phyloP scores from a whole-genome alignment of 2,329 filamentous ascomycete species.

The Geosmithia flava region DNA sequence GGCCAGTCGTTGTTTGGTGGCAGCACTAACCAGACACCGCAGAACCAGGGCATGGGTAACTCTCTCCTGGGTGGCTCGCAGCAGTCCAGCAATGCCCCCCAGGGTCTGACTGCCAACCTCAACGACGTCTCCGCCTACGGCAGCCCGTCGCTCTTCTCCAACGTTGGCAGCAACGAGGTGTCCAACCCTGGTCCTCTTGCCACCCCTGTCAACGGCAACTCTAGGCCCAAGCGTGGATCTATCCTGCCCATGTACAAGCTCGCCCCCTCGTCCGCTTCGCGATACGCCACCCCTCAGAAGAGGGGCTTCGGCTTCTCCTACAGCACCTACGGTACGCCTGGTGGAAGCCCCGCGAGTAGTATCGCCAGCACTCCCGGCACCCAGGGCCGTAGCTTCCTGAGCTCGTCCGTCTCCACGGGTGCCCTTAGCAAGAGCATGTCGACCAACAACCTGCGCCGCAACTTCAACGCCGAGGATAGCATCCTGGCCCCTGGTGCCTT shows the following conservation, averaged over 20 bases:
- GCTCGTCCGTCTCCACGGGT: constrained; percentile 50
- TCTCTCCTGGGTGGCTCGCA: constrained; percentile 49
- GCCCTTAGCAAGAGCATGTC: constrained; percentile 80
- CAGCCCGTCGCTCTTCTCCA: constrained; percentile 73
- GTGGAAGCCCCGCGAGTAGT: constrained; percentile 51
- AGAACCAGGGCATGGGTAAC: constrained; percentile 26
- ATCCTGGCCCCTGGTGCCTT: constrained; percentile 79
- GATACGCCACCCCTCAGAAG: constrained; percentile 74
- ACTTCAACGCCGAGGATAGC: constrained; percentile 72
- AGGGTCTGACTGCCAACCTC: constrained; percentile 65
- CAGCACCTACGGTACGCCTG: constrained; percentile 78
- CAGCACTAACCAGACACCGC: constrained; percentile 35
- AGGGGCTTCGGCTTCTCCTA: constrained; percentile 87
- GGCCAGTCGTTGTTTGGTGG: constrained; percentile 29
- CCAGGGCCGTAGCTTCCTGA: constrained; percentile 52
- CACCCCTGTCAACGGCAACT: constrained; percentile 68
- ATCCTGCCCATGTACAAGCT: constrained; percentile 81
- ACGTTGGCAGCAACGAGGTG: constrained; percentile 48
- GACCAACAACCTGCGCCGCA: constrained; percentile 72
- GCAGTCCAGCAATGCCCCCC: constrained; percentile 36
- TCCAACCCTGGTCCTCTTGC: constrained; percentile 79
- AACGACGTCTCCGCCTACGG: constrained; percentile 83
- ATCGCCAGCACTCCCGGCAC: constrained; percentile 55
- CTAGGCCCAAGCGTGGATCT: constrained; percentile 64
- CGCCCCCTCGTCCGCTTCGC: constrained; percentile 66